phyloP scores from a whole-genome alignment of 148 eudicot species.

The Rhododendron simsii region DNA sequence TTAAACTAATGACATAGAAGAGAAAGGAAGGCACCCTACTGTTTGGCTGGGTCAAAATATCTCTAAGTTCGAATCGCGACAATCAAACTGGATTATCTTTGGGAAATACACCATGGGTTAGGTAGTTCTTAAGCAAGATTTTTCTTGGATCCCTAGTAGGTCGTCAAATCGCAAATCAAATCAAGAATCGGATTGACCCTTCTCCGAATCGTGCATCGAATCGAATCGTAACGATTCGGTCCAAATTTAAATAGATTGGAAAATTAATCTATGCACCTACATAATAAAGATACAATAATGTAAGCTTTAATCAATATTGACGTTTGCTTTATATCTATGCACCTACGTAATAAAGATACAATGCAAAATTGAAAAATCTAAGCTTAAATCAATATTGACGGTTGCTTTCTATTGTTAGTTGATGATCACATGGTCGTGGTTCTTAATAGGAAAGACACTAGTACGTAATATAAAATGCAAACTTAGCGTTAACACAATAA shows the following conservation, averaged over 20 bases:
- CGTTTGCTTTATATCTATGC: neutral
- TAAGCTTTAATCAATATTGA: neutral
- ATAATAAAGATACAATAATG: neutral
- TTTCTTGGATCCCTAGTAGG: neutral
- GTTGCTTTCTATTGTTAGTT: neutral
- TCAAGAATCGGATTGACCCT: neutral
- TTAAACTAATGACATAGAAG: neutral
- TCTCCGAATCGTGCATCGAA: too few species aligned
- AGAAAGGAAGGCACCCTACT: neutral
- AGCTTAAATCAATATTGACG: neutral
- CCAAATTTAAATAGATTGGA: neutral
- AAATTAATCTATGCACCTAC: neutral
- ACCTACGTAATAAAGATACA: neutral
- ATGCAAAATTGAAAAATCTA: neutral
- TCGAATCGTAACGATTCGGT: too few species aligned
- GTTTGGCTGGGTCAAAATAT: conserved; percentile 29
- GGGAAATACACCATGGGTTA: neutral
- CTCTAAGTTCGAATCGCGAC: neutral
- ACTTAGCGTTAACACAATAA: neutral
- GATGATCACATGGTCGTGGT: too few species aligned
- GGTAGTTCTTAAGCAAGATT: neutral
- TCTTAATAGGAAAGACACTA: neutral
- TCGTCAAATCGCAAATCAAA: too few species aligned
- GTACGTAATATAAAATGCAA: neutral
- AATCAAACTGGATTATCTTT: neutral